Evolutionary conservation across 331 rosid genomes (phyloP).

Genomic region (Malus hybrid): DNA sequence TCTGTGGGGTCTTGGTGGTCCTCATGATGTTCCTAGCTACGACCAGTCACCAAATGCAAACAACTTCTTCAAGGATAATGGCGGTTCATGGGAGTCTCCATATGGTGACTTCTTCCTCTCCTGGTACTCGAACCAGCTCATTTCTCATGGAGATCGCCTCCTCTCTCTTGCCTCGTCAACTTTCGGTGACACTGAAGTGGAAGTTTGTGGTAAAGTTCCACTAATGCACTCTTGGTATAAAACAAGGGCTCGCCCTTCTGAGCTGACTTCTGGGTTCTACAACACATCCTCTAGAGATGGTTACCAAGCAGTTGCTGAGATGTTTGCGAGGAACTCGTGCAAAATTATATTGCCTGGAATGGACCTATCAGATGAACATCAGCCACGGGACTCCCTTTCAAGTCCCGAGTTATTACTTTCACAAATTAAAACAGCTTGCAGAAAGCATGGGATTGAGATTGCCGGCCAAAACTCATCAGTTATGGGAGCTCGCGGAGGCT

Average conservation of each 20-base stretch:
- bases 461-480: constrained; percentile 61
- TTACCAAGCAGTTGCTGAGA: constrained; percentile 50
- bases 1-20: constrained; percentile 90
- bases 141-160: constrained; percentile 55
- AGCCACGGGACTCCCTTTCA: constrained; percentile 37
- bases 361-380: constrained; percentile 65
- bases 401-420: constrained; percentile 63
- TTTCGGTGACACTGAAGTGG: constrained; percentile 36
- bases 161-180: constrained; percentile 57
- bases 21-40: constrained; percentile 71
- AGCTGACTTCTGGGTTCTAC: constrained; percentile 74
- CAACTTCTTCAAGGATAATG: constrained; percentile 62
- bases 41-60: constrained; percentile 38
- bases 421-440: constrained; percentile 50
- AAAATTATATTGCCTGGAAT: constrained; percentile 76
- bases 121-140: constrained; percentile 79
- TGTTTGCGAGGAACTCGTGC: constrained; percentile 65
- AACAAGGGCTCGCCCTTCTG: constrained; percentile 65
- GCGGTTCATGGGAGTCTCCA: constrained; percentile 76
- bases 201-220: constrained; percentile 55
- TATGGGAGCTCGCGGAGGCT: constrained; percentile 36
- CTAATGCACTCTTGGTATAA: constrained; percentile 72
- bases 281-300: constrained; percentile 60
- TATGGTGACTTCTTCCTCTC: constrained; percentile 91
- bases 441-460: constrained; percentile 49